Conservation (phyloP, 768 basidiomycete genomes). For the Suillus subalutaceus region DNA sequence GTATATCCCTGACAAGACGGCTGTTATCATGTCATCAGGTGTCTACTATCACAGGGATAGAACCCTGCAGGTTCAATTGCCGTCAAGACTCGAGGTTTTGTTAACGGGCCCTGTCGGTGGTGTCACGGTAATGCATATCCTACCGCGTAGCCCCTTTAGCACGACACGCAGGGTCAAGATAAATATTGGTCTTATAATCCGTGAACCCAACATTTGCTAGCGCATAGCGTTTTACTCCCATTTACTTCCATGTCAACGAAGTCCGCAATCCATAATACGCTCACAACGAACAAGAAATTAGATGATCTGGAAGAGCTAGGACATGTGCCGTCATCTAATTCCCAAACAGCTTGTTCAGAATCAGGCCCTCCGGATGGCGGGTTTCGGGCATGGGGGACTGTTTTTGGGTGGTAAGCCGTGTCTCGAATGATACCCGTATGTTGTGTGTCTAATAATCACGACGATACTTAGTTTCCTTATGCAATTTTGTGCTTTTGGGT, state of each 20-base stretch:
- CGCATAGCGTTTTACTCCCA: background rate
- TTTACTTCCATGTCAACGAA: background rate
- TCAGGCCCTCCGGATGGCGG: conserved; percentile 14
- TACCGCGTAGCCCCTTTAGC: background rate
- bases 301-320: background rate
- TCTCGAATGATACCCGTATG: background rate
- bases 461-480: conserved; percentile 22
- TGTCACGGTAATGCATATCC: background rate
- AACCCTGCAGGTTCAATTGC: background rate
- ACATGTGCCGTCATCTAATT: background rate
- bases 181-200: background rate
- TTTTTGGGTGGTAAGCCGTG: conserved; percentile 12
- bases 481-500: conserved; percentile 34
- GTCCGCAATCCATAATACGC: background rate
- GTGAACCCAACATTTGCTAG: background rate
- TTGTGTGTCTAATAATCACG: background rate
- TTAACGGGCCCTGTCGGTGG: no score
- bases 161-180: background rate
- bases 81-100: background rate
- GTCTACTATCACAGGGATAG: background rate
- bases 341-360: background rate
- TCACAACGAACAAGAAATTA: background rate
- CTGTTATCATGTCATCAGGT: background rate
- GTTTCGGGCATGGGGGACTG: conserved; percentile 17
- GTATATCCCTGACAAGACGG: no score